Base-by-base conservation (phyloP, 2,329 filamentous ascomycete species). In the Pseudocercospora fijiensis region DNA sequence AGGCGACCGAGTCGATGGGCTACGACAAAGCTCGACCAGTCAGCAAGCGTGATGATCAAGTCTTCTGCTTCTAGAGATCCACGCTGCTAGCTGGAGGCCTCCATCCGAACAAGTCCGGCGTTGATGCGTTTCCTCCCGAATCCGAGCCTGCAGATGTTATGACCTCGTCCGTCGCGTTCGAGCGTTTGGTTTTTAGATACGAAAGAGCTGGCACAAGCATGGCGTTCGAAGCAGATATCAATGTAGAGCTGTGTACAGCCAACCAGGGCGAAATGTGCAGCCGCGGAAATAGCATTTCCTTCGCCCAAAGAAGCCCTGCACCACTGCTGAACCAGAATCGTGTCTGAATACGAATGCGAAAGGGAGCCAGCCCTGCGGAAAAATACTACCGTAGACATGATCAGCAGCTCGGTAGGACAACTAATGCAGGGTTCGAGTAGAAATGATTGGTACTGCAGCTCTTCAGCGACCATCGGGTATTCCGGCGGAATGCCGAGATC, bases 1-100 rank as follows among this genome's bases (percentile, higher is more conserved):
- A 98, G 86, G 86, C 92, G 6, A 89, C 93, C 57, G 92, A 96
- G 80, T 85, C 86, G 67, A 85, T 98, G 20, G 95, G 95, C 63
- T 99, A 90, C 83, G 86, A 91, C 76, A 98, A 98, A 85, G 91
- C 95, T 47, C 87, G 88, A 66, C 92, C 94, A 51, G 93, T 98
- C 73, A 97, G 93, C 88, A 98, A 98, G 86, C 88, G 98, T 60
- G 90, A 94, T 77, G 95, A 99, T 78, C 95, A 98, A 80, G 91
- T 99, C 71, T 99, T 99, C 82, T 92, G 91, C 76, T 99, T 99
- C 81, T 92, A 76, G 65, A 67, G 41, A 1, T 6, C 10, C 28
- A 30, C 8, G 24, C 52, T 37, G 6, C n/a, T 52, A 51, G 5
- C 13, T 4, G 13, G 43, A 41, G 22, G 28, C 24, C 16, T n/a